Base-by-base conservation (phyloP, 805 yeast genomes). In the Monosporozyma solicola region DNA sequence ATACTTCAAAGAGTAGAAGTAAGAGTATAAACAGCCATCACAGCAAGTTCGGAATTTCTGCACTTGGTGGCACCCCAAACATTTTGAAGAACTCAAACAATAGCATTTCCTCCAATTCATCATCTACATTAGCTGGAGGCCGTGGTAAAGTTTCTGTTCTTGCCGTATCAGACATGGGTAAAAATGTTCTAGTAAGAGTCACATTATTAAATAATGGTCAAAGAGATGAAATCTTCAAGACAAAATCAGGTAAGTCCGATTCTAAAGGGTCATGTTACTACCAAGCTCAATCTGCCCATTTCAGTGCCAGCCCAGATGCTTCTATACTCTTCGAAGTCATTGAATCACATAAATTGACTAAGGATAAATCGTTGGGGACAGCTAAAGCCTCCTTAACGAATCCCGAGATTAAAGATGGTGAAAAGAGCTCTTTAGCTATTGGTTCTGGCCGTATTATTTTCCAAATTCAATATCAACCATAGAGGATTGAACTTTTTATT, bases 331-430 rank as follows among this genome's bases (percentile, higher is more conserved):
- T 92, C 61, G 74, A 75, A 43, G 79, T 87, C 29, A 74, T 80
- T 44, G 80, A 83, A 35, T 85, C 80, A 62, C 94, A 87, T 65
- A 77, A 81, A 2, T 77, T 91, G 59, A 90, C 95, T 41, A 83
- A 84, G 62, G 84, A 80, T 59, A 72, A 73, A 29, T 86, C 80
- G 53, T 52, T 89, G 43, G 95, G 85, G 11, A 74, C 74, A 48
- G 82, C 81, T 8, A 73, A 79, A 41, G 60, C 88, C 32, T 68
- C 71, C 11, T 70, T 87, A 56, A 62, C 70, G 43, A 83, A 83
- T 41, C 65, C 70, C 3, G 67, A 65, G 44, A 60, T 69, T 5
- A 64, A 60, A 46, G 61, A 59, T 31, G 64, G 60, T 16, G 69
- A 67, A 10, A 66, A 66, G 50, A 52, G 67, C 15, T 58, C 70